These are phyloP conservation scores for Chrysosphaeria jannelii DNA, from an alignment of 2,329 filamentous ascomycete species.

Conservation along the genomic window DNA sequence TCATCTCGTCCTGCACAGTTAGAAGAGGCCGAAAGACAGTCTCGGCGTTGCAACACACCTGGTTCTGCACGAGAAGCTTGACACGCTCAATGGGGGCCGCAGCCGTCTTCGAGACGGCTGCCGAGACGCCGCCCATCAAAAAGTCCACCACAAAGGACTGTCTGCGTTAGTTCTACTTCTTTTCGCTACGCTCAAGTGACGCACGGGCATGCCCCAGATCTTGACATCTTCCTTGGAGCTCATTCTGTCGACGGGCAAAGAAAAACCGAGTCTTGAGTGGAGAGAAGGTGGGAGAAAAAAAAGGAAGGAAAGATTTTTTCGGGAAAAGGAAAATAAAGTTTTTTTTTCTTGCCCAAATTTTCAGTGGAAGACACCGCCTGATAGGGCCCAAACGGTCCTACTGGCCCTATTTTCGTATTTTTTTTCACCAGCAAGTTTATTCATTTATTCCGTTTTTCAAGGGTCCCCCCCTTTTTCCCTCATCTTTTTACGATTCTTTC, in stretches of 20 bases:
- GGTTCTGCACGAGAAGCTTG: conserved; percentile 99
- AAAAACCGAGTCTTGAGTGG: conserved; percentile 11
- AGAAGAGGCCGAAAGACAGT: background rate
- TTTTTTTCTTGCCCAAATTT: too few species aligned
- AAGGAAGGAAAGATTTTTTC: conserved; percentile 1
- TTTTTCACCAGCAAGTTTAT: too few species aligned
- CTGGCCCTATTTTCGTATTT: too few species aligned
- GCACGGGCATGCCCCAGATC: conserved; percentile 39
- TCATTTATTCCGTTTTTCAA: too few species aligned
- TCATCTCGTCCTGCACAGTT: conserved; percentile 75
- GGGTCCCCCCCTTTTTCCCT: too few species aligned
- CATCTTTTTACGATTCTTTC: too few species aligned
- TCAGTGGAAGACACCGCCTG: too few species aligned
- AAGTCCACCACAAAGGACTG: conserved; percentile 94
- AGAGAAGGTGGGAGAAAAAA: conserved; percentile 8
- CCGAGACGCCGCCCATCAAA: conserved; percentile 99
- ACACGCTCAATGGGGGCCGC: conserved; percentile 99
- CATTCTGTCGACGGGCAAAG: conserved; percentile 21
- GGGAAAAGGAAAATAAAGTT: conserved; percentile 1
- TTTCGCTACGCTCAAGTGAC: too few species aligned
- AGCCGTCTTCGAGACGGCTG: conserved; percentile 99
- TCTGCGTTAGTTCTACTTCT: too few species aligned
- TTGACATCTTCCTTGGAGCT: conserved; percentile 21
- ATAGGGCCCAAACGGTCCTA: too few species aligned
- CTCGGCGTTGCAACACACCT: conserved; percentile 33